These are phyloP conservation scores for Phyllosticta ampelicida DNA, from an alignment of 2,329 filamentous ascomycete genomes.

Conservation along the genomic window DNA sequence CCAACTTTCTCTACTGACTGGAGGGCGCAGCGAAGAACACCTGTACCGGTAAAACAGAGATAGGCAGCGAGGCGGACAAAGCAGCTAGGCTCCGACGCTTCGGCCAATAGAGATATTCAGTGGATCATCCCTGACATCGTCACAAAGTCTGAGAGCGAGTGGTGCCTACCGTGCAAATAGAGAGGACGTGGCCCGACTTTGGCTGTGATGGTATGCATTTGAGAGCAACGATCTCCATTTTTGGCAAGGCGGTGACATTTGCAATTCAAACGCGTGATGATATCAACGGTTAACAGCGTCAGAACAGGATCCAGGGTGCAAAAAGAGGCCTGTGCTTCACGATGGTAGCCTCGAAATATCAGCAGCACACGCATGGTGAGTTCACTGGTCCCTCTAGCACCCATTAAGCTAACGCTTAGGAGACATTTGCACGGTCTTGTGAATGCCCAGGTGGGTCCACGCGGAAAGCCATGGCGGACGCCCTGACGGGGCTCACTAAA, in stretches of 20 bases:
- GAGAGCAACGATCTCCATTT: neutral
- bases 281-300: neutral
- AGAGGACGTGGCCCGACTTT: too few species aligned
- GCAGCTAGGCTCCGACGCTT: too few species aligned
- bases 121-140: too few species aligned
- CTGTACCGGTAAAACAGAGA: too few species aligned
- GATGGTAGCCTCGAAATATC: neutral
- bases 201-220: too few species aligned
- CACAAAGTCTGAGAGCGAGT: too few species aligned
- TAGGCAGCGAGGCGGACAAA: too few species aligned
- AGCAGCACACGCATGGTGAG: neutral
- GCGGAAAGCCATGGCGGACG: neutral
- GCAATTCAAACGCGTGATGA: neutral
- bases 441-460: neutral
- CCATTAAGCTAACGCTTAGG: neutral
- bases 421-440: neutral
- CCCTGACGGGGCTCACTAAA: neutral
- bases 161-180: too few species aligned
- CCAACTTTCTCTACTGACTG: too few species aligned
- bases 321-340: neutral
- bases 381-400: neutral
- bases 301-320: neutral
- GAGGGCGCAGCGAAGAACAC: too few species aligned
- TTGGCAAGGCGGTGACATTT: neutral
- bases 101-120: too few species aligned